Base-by-base conservation (phyloP, 139 green algal species). In the Astrephomene gubernaculifera region DNA sequence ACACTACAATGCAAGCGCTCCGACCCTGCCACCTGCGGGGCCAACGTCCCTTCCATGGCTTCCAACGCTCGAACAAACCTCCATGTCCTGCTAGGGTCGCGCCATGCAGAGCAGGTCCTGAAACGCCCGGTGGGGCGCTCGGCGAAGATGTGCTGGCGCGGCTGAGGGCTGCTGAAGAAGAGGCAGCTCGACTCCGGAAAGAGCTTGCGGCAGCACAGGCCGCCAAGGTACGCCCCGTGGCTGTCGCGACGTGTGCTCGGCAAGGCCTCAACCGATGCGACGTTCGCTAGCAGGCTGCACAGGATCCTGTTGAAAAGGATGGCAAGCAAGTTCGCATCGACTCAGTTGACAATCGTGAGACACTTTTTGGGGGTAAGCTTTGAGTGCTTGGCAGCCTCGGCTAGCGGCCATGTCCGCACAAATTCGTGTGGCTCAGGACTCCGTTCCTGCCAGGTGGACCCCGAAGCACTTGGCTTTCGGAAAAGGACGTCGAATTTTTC, bases 401-500 rank as follows among this genome's bases (percentile, higher is more conserved):
- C 5, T 4, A 33, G 69, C 6, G 49, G 49, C n/a, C n/a, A n/a
- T n/a, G n/a, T n/a, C n/a, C n/a, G n/a, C n/a, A n/a, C n/a, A n/a
- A n/a, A n/a, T n/a, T n/a, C n/a, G n/a, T n/a, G n/a, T n/a, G n/a
- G n/a, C n/a, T n/a, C n/a, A n/a, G n/a, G n/a, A n/a, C n/a, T n/a
- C n/a, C n/a, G n/a, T n/a, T n/a, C n/a, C n/a, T n/a, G n/a, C n/a
- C n/a, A 65, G 69, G 57, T 7, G 75, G 76, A 61, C 83, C 87
- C 72, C 84, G 90, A 17, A 79, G 67, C 52, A 44, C 87, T 2
- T 96, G 93, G 93, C 88, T 96, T 43, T 91, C 67, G 54, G 93
- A 96, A 64, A 87, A 85, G 35, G 93, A 96, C 45, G 71, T 96
- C 1, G 83, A 92, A 33, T 96, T 96, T 71, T 94, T 95, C 68